Base-by-base conservation (phyloP, 2,329 filamentous ascomycete species). In the Emergomyces pasteurianus region DNA sequence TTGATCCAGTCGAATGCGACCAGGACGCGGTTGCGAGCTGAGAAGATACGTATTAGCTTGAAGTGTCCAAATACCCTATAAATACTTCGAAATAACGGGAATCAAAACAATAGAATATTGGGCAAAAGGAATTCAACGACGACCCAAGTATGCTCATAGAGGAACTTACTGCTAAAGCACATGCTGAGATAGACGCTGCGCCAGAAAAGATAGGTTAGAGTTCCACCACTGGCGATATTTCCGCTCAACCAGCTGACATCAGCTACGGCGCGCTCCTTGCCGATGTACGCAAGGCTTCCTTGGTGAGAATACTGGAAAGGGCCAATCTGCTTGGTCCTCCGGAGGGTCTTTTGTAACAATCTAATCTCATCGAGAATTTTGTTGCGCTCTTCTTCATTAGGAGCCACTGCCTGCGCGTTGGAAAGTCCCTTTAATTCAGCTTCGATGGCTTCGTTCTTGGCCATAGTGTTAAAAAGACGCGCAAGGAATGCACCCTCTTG, bases 231-330 rank as follows among this genome's bases (percentile, higher is more conserved):
- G 64, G 94, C 92, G 69, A 99, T 83, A 80, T 97, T 99, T 67
- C 94, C 94, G 71, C 94, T 95, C 79, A 95, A 86, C 92, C 94
- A 99, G 73, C 86, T 89, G 71, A 99, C 90, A 78, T 99, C 94
- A 64, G 94, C 94, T 62, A 99, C 94, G 57, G 94, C 94, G 83
- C 92, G 92, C 75, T 99, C 94, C 76, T 90, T 95, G 64, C 94
- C 94, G 78, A 99, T 99, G 79, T 99, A 99, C 58, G 94, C 94
- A 76, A 99, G 78, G 69, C 88, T 92, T 67, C 94, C 94, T 80
- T 99, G 92, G 81, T 99, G 94, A 46, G 90, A 94, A 84, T 99
- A 99, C 79, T 95, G 88, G 82, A 99, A 99, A 59, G 94, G 94
- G 74, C 94, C 95, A 76, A 96, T 87, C 75, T 95, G 89, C 83